Evolutionary conservation across 257 asterid genomes (phyloP).

Genomic region (Rehmannia glutinosa): DNA sequence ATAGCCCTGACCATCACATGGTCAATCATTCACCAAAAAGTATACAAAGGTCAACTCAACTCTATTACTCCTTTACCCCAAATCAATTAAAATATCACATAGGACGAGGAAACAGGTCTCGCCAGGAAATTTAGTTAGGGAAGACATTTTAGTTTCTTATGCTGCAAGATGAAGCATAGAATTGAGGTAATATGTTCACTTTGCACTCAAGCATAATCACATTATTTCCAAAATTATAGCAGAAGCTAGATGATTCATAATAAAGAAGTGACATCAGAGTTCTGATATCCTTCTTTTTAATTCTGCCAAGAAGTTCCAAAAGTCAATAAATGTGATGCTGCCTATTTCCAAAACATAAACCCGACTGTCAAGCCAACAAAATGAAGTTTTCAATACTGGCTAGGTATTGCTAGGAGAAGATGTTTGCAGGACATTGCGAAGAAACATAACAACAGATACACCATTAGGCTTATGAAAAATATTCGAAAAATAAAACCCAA

Average conservation of each 20-base stretch:
- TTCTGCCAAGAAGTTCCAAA: neutral
- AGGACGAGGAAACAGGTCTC: neutral
- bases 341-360: neutral
- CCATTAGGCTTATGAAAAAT: neutral
- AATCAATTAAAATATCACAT: neutral
- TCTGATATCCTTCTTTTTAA: neutral
- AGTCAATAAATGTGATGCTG: neutral
- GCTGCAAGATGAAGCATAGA: neutral
- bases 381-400: neutral
- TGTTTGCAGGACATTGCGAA: neutral
- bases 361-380: neutral
- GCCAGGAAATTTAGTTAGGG: neutral
- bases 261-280: neutral
- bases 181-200: neutral
- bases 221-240: neutral
- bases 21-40: slow-evolving; percentile 6
- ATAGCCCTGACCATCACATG: slow-evolving; percentile 7
- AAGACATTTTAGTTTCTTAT: neutral
- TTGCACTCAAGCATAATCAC: neutral
- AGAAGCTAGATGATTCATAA: neutral
- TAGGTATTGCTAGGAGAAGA: neutral
- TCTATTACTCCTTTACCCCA: neutral
- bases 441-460: neutral
- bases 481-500: neutral
- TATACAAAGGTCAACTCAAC: neutral